Evolutionary conservation across 495 filamentous ascomycete species (phyloP).

Genomic region (Bathelium albidoporum): DNA sequence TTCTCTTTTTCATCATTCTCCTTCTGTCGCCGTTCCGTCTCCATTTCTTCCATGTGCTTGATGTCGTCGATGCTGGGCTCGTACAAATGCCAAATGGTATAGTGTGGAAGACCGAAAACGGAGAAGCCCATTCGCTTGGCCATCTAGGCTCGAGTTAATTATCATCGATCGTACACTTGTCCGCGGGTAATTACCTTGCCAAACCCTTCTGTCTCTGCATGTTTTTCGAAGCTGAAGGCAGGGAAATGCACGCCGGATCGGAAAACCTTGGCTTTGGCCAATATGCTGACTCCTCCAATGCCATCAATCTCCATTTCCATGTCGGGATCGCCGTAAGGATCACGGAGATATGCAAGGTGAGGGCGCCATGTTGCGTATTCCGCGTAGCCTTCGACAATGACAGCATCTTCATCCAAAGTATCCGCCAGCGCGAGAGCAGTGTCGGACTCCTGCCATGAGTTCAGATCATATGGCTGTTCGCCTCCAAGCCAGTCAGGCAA

Average conservation of each 20-base stretch:
- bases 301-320: slow-evolving; percentile 99
- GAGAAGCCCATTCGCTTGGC: slow-evolving; percentile 90
- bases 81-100: slow-evolving; percentile 99
- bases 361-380: slow-evolving; percentile 99
- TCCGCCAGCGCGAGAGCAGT: slow-evolving; percentile 90
- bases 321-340: slow-evolving; percentile 95
- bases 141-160: slow-evolving; percentile 53
- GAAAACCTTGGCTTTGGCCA: slow-evolving; percentile 93
- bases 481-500: slow-evolving; percentile 98
- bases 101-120: slow-evolving; percentile 94
- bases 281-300: slow-evolving; percentile 92
- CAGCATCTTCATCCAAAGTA: slow-evolving; percentile 93
- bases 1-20: slow-evolving; percentile 60
- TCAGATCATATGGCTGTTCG: slow-evolving; percentile 97
- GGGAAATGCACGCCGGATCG: slow-evolving; percentile 93
- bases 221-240: slow-evolving; percentile 96
- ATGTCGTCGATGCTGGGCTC: slow-evolving; percentile 96
- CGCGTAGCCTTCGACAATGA: slow-evolving; percentile 98
- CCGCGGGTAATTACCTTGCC: slow-evolving; percentile 61
- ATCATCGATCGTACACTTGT: neutral
- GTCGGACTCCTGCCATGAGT: slow-evolving; percentile 99
- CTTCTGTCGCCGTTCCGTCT: slow-evolving; percentile 62
- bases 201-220: slow-evolving; percentile 97
- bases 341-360: slow-evolving; percentile 91
- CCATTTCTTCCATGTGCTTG: slow-evolving; percentile 95